Evolutionary conservation across 2,329 filamentous ascomycete species (phyloP), one percentile per base, ranked within the genome.

Genomic region (Thermochaetoides dissita): DNA sequence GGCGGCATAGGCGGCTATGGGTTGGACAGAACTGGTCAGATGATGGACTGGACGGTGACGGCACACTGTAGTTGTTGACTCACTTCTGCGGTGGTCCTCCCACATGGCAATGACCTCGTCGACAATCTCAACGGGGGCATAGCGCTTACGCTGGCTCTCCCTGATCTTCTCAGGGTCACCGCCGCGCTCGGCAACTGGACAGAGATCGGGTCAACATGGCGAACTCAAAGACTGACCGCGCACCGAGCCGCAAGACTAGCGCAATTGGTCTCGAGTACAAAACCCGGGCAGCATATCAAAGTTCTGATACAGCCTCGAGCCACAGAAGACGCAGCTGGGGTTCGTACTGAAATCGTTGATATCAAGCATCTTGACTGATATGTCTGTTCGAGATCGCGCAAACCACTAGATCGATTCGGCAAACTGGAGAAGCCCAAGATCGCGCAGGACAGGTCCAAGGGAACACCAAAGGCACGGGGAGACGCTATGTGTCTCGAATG

Each of bases 131-230:
- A 87, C 84, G 10, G 79, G 72, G 38, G 85, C 88, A 67, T 78
- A 75, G 54, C 91, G 80, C 58, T 79, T 79, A 53, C 82, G 76
- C 65, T 98, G 91, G 50, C 83, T 91, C 63, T 95, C 86, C 62
- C 84, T 83, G 63, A 98, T 91, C 67, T 79, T 81, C 59, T 94
- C 82, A 10, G 87, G 85, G 65, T 96, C 78, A 54, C 91, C 91
- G 52, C 89, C 91, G 55, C 87, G 83, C 63, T 95, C 86, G 59
- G 74, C 65, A 57, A 89, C 51, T 53, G 41, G 39, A 24, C 17
- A 24, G 17, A 24, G 5, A 24, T 24, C 17, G 17, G 17, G 17
- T 24, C 17, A 24, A 24, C 17, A 24, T 24, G 17, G 17, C 17
- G 17, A 24, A 24, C 17, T 24, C 17, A 24, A 24, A 24, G 17